phyloP scores from a whole-genome alignment of 495 filamentous ascomycete genomes.

The Schizothecium vesticola region DNA sequence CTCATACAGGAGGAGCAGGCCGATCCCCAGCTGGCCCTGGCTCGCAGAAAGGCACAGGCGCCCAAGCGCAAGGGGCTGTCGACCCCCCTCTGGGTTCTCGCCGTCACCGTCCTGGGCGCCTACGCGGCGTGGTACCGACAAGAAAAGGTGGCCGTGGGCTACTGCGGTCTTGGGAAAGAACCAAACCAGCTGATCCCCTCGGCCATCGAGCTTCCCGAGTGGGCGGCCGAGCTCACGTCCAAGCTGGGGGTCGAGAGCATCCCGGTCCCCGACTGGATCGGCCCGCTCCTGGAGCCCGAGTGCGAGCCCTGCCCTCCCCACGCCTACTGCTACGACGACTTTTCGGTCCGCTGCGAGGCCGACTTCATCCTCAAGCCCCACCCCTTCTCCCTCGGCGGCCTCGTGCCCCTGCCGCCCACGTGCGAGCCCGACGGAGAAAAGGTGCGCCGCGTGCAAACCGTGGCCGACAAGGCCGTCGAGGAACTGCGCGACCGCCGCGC shows the following conservation, averaged over 20 bases:
- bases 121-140: constrained; percentile 83
- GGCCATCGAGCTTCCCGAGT: constrained; percentile 40
- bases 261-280: constrained; percentile 51
- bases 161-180: constrained; percentile 78
- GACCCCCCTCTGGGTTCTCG: constrained; percentile 60
- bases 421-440: constrained; percentile 95
- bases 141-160: constrained; percentile 91
- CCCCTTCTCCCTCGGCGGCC: constrained; percentile 72
- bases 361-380: constrained; percentile 84
- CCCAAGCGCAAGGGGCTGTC: constrained; percentile 22
- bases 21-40: constrained; percentile 24
- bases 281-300: constrained; percentile 62
- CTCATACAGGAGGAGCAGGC: constrained; percentile 55
- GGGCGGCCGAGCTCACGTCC: constrained; percentile 33
- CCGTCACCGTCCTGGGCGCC: constrained; percentile 59
- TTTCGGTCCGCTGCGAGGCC: constrained; percentile 72
- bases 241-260: constrained; percentile 39
- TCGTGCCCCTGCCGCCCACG: constrained; percentile 81
- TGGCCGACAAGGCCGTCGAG: constrained; percentile 83
- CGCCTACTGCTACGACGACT: constrained; percentile 77
- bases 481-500: constrained; percentile 81
- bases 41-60: constrained; percentile 20
- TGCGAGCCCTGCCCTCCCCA: constrained; percentile 92
- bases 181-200: constrained; percentile 41
- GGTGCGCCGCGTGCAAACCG: constrained; percentile 74